phyloP scores from a whole-genome alignment of 305 asterid genomes.

The Solanum hybrid region DNA sequence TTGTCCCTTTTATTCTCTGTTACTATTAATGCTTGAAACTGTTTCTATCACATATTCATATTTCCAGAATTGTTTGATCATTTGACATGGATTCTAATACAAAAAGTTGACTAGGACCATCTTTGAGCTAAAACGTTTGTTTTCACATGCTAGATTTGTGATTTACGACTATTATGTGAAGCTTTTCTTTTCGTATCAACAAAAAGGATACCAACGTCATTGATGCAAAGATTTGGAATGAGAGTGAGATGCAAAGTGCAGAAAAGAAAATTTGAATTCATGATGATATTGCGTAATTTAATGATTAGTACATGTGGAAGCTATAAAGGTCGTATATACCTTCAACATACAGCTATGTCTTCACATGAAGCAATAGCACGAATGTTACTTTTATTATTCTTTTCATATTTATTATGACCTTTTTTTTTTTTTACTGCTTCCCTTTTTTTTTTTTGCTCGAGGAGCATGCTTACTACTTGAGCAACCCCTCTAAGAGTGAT shows the following conservation, averaged over 20 bases:
- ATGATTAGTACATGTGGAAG: not conserved
- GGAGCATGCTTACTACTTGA: not conserved
- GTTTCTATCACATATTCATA: not conserved
- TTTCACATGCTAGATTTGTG: not conserved
- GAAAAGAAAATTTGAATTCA: not conserved
- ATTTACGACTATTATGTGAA: not conserved
- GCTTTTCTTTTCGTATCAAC: not conserved
- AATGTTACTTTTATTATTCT: not conserved
- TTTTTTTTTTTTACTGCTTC: not conserved
- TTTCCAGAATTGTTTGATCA: not conserved
- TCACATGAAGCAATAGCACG: constrained; percentile 3
- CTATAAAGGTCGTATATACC: not conserved
- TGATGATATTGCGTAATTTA: not conserved
- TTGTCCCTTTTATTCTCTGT: not conserved
- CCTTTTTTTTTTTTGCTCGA: not conserved
- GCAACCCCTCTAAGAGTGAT: not conserved
- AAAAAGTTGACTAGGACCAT: not conserved
- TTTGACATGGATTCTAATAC: not conserved
- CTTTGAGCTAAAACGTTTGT: not conserved
- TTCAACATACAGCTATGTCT: constrained; percentile 4
- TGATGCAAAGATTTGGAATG: not conserved
- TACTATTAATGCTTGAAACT: not conserved
- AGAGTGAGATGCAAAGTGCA: not conserved
- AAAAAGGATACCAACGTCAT: not conserved
- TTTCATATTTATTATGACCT: not conserved